Conservation (phyloP, 2,329 filamentous ascomycete genomes). For the Aphanoascus verrucosus region DNA sequence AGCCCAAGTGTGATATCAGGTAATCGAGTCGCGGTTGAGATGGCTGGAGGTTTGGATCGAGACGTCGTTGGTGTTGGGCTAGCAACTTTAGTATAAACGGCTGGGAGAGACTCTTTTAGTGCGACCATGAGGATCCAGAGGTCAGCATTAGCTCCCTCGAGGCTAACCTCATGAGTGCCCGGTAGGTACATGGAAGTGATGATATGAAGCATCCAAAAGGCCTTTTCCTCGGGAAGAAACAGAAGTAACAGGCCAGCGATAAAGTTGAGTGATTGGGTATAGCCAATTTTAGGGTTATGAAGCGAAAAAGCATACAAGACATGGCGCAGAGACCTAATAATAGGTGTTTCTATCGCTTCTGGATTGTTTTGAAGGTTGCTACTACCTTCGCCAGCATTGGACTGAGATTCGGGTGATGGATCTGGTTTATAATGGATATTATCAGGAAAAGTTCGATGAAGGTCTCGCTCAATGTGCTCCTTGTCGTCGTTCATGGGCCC, state of each 20-base stretch:
- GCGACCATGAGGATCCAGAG: slow-evolving; percentile 85
- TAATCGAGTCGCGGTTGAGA: slow-evolving; percentile 44
- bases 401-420: slow-evolving; percentile 24
- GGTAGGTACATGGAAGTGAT: slow-evolving; percentile 82
- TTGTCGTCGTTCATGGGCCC: slow-evolving; percentile 59
- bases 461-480: slow-evolving; percentile 85
- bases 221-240: slow-evolving; percentile 84
- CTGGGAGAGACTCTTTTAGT: slow-evolving; percentile 69
- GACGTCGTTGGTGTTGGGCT: slow-evolving; percentile 45
- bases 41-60: slow-evolving; percentile 33
- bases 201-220: slow-evolving; percentile 86
- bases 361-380: slow-evolving; percentile 29
- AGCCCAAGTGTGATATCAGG: slow-evolving; percentile 87
- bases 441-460: slow-evolving; percentile 90
- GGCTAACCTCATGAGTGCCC: slow-evolving; percentile 78
- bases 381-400: slow-evolving; percentile 15
- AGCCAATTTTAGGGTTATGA: slow-evolving; percentile 83
- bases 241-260: slow-evolving; percentile 79
- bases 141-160: slow-evolving; percentile 88
- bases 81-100: slow-evolving; percentile 79
- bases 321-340: slow-evolving; percentile 70
- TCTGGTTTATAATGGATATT: slow-evolving; percentile 79
- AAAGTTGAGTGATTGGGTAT: slow-evolving; percentile 94
- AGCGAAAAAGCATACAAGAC: slow-evolving; percentile 84
- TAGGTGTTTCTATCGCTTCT: slow-evolving; percentile 54